A percentile compares a stretch with the other conserved stretches of the same genome.
Evolutionary conservation across 139 green algal genomes (phyloP).

Genomic region (Medakamo hakoo): DNA sequence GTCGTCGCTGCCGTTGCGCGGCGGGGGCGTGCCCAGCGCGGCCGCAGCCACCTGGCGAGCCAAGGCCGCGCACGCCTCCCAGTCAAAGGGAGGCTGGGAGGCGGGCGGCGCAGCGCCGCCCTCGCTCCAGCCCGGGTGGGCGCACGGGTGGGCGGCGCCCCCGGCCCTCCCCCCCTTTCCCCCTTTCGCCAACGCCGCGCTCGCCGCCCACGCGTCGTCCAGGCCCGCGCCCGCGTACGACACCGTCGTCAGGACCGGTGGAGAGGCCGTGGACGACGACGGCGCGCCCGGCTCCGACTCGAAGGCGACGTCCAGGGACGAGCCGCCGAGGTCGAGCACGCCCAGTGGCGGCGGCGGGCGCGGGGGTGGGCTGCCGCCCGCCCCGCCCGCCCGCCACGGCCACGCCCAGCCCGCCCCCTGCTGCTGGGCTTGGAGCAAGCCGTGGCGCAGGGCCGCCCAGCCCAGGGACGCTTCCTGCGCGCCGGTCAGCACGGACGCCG

Average conservation of each 20-base stretch:
- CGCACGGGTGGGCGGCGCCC: too few relatives aligned
- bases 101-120: too few relatives aligned
- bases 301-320: slow-evolving; percentile 53
- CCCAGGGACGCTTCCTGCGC: slow-evolving; percentile 68
- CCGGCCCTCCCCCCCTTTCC: background rate
- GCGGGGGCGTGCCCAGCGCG: too few relatives aligned
- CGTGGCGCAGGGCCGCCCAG: slow-evolving; percentile 68
- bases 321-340: slow-evolving; percentile 57
- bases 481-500: slow-evolving; percentile 56
- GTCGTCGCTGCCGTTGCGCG: too few relatives aligned
- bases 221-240: background rate
- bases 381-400: background rate
- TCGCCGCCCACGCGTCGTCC: background rate
- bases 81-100: too few relatives aligned
- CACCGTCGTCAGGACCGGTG: background rate
- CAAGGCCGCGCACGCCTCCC: too few relatives aligned
- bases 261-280: background rate
- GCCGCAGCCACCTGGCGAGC: too few relatives aligned
- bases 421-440: background rate
- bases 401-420: slow-evolving; percentile 5
- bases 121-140: too few relatives aligned
- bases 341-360: slow-evolving; percentile 19
- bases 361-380: background rate
- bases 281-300: slow-evolving; percentile 1
- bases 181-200: background rate